Evolutionary conservation across 2,329 filamentous ascomycete genomes (phyloP).

Genomic region (Pyrenophora graminea): DNA sequence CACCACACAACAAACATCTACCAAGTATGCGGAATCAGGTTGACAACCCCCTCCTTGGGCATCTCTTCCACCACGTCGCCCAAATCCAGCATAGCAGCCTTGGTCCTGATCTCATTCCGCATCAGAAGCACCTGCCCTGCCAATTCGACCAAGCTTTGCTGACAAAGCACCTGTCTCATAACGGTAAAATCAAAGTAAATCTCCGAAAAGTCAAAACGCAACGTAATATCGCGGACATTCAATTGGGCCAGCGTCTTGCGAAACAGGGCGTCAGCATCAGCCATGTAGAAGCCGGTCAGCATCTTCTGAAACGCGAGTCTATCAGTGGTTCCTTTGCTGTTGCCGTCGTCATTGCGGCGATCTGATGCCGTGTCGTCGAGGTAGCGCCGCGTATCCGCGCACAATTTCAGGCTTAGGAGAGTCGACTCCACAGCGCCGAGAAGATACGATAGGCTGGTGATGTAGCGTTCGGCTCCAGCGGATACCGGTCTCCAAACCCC

Average conservation of each 20-base stretch:
- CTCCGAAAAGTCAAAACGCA: conserved; percentile 38
- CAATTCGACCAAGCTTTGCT: conserved; percentile 28
- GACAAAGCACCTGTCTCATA: conserved; percentile 15
- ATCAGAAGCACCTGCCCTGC: conserved; percentile 38
- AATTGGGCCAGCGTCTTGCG: conserved; percentile 21
- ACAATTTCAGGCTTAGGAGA: conserved; percentile 17
- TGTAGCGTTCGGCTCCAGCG: conserved; percentile 27
- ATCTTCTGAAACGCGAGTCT: conserved; percentile 24
- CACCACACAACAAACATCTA: too few species aligned
- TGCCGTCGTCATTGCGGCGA: neutral
- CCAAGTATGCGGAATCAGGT: conserved; percentile 3
- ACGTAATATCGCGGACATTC: conserved; percentile 12
- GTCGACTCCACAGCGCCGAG: conserved; percentile 15
- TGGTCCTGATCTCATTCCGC: conserved; percentile 33
- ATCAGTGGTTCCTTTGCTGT: conserved; percentile 7
- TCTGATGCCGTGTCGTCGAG: neutral
- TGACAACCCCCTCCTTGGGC: conserved; percentile 2
- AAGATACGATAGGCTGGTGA: conserved; percentile 23
- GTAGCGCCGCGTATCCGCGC: conserved; percentile 22
- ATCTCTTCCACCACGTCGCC: conserved; percentile 15
- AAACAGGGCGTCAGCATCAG: conserved; percentile 25
- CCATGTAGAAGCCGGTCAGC: conserved; percentile 32
- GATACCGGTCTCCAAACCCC: conserved; percentile 23
- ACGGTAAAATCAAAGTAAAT: conserved; percentile 31
- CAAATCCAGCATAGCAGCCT: conserved; percentile 23